Percentiles rank a stretch among this genome's conserved stretches.
phyloP scores from a whole-genome alignment of 257 asterid species.

The Sherardia arvensis region DNA sequence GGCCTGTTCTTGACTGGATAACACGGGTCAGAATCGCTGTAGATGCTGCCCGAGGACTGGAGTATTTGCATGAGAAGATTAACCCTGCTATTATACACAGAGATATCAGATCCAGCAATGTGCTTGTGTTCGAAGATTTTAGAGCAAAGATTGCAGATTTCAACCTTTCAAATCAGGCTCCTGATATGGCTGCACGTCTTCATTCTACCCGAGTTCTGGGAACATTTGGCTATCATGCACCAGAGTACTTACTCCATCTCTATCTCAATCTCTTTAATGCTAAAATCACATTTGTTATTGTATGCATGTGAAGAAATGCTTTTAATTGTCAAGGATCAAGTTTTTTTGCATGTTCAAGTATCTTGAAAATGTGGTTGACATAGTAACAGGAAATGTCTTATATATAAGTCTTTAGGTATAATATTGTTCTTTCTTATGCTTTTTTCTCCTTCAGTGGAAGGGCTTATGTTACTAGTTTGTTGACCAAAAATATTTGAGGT shows the following conservation, averaged over 20 bases:
- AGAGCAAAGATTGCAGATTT: conserved; percentile 92
- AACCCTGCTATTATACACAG: conserved; percentile 83
- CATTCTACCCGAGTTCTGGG: conserved; percentile 98
- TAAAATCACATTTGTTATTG: too few relatives aligned
- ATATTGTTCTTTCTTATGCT: background rate
- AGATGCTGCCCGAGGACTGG: conserved; percentile 97
- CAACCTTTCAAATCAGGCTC: conserved; percentile 95
- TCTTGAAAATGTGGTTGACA: background rate
- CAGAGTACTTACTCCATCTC: conserved; percentile 54
- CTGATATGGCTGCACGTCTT: conserved; percentile 99
- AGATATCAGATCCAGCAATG: conserved; percentile 96
- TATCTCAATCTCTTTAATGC: too few relatives aligned
- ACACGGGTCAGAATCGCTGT: conserved; percentile 93
- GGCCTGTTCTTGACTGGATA: conserved; percentile 97
- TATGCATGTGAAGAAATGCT: background rate
- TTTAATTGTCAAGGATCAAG: background rate
- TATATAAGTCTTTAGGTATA: background rate
- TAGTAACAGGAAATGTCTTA: background rate
- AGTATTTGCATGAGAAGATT: conserved; percentile 85
- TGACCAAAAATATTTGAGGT: background rate
- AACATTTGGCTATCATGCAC: conserved; percentile 99
- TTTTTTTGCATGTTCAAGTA: background rate
- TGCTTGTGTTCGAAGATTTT: conserved; percentile 86
- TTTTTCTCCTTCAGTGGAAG: background rate
- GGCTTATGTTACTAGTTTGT: background rate